Base-by-base conservation (phyloP, 2,329 filamentous ascomycete species). In the Aspergillus sp. region DNA sequence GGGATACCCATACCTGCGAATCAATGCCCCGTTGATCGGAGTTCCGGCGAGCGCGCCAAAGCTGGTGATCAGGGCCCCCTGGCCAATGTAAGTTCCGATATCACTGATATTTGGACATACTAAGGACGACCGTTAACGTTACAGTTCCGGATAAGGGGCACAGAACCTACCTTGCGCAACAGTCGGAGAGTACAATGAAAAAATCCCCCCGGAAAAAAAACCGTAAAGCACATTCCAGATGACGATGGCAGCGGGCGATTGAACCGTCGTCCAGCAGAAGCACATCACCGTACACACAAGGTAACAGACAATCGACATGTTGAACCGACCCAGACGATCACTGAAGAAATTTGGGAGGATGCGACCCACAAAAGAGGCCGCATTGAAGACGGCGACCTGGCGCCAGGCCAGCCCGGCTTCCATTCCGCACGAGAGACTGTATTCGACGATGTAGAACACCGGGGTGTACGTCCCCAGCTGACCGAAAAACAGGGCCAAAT, bases 171-270 rank as follows among this genome's bases (percentile, higher is more conserved):
- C 41, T 44, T 44, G 41, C 9, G 41, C 41, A 24, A 44, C 41
- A 22, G 41, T 44, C 8, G 41, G 41, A 14, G 41, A 44, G 24
- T 44, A 44, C 20, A 44, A 44, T 9, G 65, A 67, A 7, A 73
- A 59, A 24, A 72, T 66, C 0, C 64, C 65, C 2, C 69, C 72
- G 0, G 67, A 70, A 42, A 54, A 63, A 57, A 71, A 70, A 0
- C 70, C 70, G 51, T 66, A 70, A 0, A 68, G 24, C 2, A 57
- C 59, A 13, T 64, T 53, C 40, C 66, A 70, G 5, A 69, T 63
- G 22, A 70, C 65, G 17, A 71, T 62, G 0, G 59, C 59, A 4
- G 60, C 63, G 20, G 62, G 65, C 14, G 47, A 58, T 11, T 53
- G 45, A 4, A 63, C 53, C 7, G 50, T 35, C 33, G 63, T 60